Conservation (phyloP, 148 eudicot genomes). For the Gaultheria prostrata region DNA sequence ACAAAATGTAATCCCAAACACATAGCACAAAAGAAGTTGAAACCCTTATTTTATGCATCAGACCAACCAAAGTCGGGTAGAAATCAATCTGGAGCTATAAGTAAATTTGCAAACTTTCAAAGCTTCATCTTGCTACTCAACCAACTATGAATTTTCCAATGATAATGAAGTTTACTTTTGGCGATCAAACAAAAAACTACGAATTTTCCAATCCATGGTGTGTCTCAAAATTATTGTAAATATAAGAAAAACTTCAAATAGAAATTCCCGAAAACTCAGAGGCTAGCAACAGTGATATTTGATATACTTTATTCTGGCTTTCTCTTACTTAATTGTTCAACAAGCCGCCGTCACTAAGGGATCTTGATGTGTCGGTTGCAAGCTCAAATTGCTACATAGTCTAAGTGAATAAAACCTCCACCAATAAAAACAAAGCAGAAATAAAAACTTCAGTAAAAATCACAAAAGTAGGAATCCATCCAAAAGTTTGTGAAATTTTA, state of each 20-base stretch:
- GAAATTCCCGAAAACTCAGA: neutral
- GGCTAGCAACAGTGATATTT: neutral
- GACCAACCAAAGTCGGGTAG: neutral
- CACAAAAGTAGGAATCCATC: neutral
- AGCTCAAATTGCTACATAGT: neutral
- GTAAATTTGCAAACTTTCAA: neutral
- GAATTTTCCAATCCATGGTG: neutral
- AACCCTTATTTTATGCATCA: neutral
- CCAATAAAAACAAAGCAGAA: neutral
- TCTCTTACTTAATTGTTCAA: neutral
- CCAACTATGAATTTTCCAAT: neutral
- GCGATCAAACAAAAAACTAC: too few species aligned
- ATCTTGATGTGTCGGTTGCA: neutral
- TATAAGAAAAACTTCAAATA: neutral
- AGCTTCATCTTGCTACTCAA: neutral
- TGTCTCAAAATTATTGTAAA: neutral
- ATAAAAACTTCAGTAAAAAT: neutral
- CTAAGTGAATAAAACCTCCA: neutral
- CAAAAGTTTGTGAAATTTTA: constrained; percentile 8
- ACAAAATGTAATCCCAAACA: neutral
- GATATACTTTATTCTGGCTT: neutral
- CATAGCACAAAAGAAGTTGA: neutral
- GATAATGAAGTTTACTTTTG: too few species aligned
- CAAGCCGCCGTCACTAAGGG: neutral
- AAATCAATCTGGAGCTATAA: neutral